phyloP scores from a whole-genome alignment of 2,329 filamentous ascomycete species.

The Nigrospora osmanthi region DNA sequence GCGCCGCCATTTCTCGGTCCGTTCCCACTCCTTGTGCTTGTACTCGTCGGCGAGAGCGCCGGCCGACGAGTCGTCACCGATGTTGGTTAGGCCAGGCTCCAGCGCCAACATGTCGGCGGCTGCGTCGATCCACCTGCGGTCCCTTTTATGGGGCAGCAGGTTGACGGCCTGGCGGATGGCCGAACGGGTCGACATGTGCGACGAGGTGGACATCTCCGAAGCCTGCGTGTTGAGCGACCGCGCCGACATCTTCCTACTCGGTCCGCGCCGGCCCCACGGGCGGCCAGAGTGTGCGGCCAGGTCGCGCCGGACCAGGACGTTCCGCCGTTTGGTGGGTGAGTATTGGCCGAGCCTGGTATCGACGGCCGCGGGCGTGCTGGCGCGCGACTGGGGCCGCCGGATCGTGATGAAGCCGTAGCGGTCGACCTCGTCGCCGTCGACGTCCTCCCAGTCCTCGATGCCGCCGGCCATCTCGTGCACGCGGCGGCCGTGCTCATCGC shows the following conservation, averaged over 20 bases:
- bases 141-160: conserved; percentile 51
- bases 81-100: conserved; percentile 47
- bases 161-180: conserved; percentile 51
- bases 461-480: conserved; percentile 47
- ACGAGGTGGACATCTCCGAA: conserved; percentile 42
- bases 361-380: conserved; percentile 19
- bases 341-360: conserved; percentile 34
- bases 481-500: conserved; percentile 28
- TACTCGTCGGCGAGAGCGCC: conserved; percentile 45
- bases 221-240: conserved; percentile 51
- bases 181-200: conserved; percentile 45
- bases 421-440: conserved; percentile 54
- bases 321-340: conserved; percentile 35
- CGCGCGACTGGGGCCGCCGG: conserved; percentile 30
- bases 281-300: conserved; percentile 23
- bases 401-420: conserved; percentile 60
- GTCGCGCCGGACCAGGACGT: conserved; percentile 34
- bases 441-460: conserved; percentile 60
- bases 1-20: conserved; percentile 59
- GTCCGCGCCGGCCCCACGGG: conserved; percentile 32
- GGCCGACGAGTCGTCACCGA: conserved; percentile 45
- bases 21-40: conserved; percentile 55
- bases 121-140: conserved; percentile 54
- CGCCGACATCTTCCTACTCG: conserved; percentile 47
- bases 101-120: conserved; percentile 60